Percentiles rank a stretch among this genome's conserved stretches.
Conservation (phyloP, 176 grass and related monocot species). For the Areca catechu region DNA sequence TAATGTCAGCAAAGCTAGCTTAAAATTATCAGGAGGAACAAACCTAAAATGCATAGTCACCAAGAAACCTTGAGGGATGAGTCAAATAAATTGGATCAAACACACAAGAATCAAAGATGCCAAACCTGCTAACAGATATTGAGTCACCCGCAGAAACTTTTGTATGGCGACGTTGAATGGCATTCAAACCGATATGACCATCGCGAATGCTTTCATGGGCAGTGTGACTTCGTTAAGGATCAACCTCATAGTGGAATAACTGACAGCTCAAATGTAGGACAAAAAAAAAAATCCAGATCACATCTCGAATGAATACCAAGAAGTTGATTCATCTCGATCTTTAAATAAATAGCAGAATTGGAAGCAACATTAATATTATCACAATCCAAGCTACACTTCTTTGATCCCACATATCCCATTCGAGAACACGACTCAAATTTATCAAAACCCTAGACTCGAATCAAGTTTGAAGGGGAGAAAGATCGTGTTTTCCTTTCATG, state of each 20-base stretch:
- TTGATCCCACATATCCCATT: not conserved
- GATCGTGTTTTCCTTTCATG: too few species aligned
- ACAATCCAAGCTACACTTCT: too few species aligned
- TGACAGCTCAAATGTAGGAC: too few species aligned
- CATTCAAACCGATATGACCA: conserved; percentile 75
- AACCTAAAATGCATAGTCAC: conserved; percentile 44
- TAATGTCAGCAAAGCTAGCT: conserved; percentile 66
- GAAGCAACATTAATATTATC: too few species aligned
- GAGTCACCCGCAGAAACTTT: conserved; percentile 92
- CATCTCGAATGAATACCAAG: too few species aligned
- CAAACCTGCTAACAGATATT: conserved; percentile 62
- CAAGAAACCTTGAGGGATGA: conserved; percentile 4
- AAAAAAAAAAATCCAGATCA: too few species aligned
- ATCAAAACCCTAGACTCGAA: too few species aligned
- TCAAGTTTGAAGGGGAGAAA: too few species aligned
- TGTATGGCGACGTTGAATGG: conserved; percentile 79
- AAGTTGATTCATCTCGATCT: too few species aligned
- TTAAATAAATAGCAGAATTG: too few species aligned
- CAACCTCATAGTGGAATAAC: not conserved
- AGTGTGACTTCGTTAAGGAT: conserved; percentile 64
- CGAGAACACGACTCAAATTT: not conserved
- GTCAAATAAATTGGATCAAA: conserved; percentile 4
- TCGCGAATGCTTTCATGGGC: conserved; percentile 53
- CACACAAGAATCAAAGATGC: not conserved
- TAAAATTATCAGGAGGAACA: conserved; percentile 66